Conservation (phyloP, 306 rosid genomes). For the Hippophae tibetana region DNA sequence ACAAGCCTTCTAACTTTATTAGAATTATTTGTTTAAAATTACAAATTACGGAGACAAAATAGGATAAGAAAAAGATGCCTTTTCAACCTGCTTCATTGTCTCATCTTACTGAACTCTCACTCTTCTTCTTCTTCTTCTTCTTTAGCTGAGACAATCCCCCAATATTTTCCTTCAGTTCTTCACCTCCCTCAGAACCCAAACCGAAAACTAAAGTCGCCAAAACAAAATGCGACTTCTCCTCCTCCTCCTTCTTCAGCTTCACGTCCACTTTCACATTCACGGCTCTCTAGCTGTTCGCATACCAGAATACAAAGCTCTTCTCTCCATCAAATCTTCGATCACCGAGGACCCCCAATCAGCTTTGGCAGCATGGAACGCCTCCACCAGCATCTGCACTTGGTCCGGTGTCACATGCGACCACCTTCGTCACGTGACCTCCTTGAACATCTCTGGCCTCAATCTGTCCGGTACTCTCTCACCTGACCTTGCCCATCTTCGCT, state of each 20-base stretch:
- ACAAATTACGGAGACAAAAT: too few relatives aligned
- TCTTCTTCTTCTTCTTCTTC: constrained; percentile 3
- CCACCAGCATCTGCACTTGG: constrained; percentile 56
- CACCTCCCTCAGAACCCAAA: not conserved
- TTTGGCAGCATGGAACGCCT: constrained; percentile 59
- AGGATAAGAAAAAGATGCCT: constrained; percentile 2
- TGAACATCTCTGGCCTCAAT: constrained; percentile 50
- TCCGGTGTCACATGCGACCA: constrained; percentile 56
- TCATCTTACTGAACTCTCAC: constrained; percentile 13
- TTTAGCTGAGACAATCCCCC: not conserved
- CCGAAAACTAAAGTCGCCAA: not conserved
- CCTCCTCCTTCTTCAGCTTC: constrained; percentile 14
- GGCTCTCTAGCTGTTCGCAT: constrained; percentile 14
- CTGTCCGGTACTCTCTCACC: constrained; percentile 56
- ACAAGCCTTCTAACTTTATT: too few relatives aligned
- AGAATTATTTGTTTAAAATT: too few relatives aligned
- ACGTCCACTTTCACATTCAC: constrained; percentile 20
- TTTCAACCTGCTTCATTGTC: not conserved
- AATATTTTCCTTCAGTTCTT: not conserved
- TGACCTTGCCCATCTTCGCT: constrained; percentile 42
- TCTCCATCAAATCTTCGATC: constrained; percentile 43
- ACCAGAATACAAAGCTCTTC: constrained; percentile 57
- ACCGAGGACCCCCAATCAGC: constrained; percentile 38
- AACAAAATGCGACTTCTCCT: constrained; percentile 33
- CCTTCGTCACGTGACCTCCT: constrained; percentile 46